Percentiles rank a stretch among this genome's conserved stretches.
Evolutionary conservation across 352 stramenopile species (phyloP).

Genomic region (Phytophthora tentaculata): DNA sequence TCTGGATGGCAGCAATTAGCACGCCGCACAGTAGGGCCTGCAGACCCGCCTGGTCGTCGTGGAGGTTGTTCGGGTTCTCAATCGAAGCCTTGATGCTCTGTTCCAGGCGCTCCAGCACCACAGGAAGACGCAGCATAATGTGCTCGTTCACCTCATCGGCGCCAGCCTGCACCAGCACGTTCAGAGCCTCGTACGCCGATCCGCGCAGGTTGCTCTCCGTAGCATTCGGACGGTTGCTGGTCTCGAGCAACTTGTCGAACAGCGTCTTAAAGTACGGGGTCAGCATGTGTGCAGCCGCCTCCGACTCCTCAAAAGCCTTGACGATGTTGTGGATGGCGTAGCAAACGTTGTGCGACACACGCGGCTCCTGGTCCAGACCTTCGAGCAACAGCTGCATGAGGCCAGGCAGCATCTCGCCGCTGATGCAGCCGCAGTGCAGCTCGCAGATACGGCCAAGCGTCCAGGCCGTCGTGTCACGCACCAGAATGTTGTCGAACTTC

Average conservation of each 20-base stretch:
- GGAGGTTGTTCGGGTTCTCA: conserved; percentile 77
- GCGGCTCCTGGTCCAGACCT: conserved; percentile 86
- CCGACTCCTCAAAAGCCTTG: conserved; percentile 90
- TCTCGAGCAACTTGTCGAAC: conserved; percentile 93
- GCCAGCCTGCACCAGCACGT: conserved; percentile 92
- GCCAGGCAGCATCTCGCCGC: conserved; percentile 87
- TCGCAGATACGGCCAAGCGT: conserved; percentile 96
- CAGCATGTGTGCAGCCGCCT: conserved; percentile 85
- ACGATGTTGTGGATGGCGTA: conserved; percentile 98
- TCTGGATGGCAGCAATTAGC: conserved; percentile 94
- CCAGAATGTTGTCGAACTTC: conserved; percentile 91
- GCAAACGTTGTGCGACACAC: conserved; percentile 95
- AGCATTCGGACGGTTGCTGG: conserved; percentile 88
- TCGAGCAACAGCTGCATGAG: conserved; percentile 90
- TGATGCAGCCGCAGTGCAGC: conserved; percentile 92
- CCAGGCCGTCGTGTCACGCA: conserved; percentile 97
- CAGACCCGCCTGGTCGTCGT: conserved; percentile 75
- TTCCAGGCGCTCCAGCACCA: conserved; percentile 83
- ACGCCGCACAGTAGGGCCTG: conserved; percentile 91
- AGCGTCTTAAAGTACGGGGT: conserved; percentile 92
- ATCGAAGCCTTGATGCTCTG: conserved; percentile 68
- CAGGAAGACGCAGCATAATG: conserved; percentile 81
- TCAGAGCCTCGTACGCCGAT: conserved; percentile 94
- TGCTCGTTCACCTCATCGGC: conserved; percentile 77
- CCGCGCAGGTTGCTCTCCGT: conserved; percentile 92